Evolutionary conservation across 2,329 filamentous ascomycete species (phyloP).

Genomic region (Chalaropsis ovoidea): DNA sequence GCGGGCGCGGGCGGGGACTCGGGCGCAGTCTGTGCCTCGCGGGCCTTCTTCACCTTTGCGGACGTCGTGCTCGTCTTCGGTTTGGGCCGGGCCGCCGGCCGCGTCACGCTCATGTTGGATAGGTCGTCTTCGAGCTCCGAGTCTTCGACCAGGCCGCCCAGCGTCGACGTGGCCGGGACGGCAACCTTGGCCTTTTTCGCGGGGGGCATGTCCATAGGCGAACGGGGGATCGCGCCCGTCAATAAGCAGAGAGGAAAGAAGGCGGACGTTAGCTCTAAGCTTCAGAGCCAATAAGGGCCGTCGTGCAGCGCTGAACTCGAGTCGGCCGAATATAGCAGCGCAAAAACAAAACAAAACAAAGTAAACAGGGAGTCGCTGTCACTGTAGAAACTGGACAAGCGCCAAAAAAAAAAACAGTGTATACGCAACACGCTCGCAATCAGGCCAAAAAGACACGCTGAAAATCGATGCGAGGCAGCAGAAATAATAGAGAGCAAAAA

Average conservation of each 20-base stretch:
- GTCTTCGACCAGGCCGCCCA: conserved; percentile 20
- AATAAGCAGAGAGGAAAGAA: not conserved
- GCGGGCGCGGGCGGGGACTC: not conserved
- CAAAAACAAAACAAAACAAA: not conserved
- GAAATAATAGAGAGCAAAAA: not conserved
- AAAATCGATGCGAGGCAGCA: too few species aligned
- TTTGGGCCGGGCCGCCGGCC: not conserved
- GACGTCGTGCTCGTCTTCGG: not conserved
- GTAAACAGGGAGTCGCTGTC: not conserved
- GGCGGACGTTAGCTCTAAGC: not conserved
- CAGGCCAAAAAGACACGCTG: too few species aligned
- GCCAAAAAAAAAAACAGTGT: conserved; percentile 4
- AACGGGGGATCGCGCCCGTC: not conserved
- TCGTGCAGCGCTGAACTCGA: not conserved
- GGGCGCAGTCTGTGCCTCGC: not conserved
- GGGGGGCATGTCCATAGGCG: conserved; percentile 18
- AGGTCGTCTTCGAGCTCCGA: conserved; percentile 23
- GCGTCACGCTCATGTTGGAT: conserved; percentile 20
- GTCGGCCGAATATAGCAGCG: not conserved
- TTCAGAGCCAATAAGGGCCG: too few species aligned
- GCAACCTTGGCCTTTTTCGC: conserved; percentile 17
- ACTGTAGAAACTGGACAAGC: conserved; percentile 1
- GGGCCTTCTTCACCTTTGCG: conserved; percentile 10
- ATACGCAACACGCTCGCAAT: not conserved
- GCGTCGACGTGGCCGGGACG: not conserved